Evolutionary conservation across 2,329 filamentous ascomycete species (phyloP).

Genomic region (Trichoderma sp.): DNA sequence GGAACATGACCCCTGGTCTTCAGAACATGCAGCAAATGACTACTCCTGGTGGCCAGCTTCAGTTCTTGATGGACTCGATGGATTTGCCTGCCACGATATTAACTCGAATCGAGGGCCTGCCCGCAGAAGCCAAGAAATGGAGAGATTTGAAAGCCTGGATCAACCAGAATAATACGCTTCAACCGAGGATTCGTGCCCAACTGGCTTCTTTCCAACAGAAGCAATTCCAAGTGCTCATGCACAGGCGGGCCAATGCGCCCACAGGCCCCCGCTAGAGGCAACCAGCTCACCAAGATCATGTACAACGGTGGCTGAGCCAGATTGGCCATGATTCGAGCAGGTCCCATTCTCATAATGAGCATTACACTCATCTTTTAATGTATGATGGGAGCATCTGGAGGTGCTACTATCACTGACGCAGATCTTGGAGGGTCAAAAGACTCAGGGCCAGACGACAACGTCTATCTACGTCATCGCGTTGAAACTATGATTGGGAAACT

Average conservation of each 20-base stretch:
- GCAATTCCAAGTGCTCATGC: slow-evolving; percentile 46
- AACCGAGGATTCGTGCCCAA: slow-evolving; percentile 40
- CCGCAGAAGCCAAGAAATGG: slow-evolving; percentile 55
- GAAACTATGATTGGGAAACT: too few relatives aligned
- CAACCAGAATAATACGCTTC: slow-evolving; percentile 42
- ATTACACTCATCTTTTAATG: too few relatives aligned
- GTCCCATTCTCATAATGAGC: too few relatives aligned
- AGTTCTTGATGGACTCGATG: slow-evolving; percentile 52
- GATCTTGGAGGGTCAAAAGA: too few relatives aligned
- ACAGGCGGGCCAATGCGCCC: slow-evolving; percentile 39
- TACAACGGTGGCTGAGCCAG: too few relatives aligned
- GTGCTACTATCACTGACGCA: too few relatives aligned
- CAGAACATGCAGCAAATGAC: slow-evolving; percentile 40
- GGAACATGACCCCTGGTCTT: slow-evolving; percentile 38
- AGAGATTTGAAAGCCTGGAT: slow-evolving; percentile 51
- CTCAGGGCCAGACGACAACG: too few relatives aligned
- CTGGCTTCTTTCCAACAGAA: slow-evolving; percentile 44
- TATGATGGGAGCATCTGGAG: too few relatives aligned
- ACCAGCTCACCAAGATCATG: too few relatives aligned
- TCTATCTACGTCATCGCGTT: too few relatives aligned
- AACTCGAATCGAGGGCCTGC: slow-evolving; percentile 39
- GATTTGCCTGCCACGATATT: slow-evolving; percentile 49
- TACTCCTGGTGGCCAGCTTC: slow-evolving; percentile 41
- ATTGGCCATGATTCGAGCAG: too few relatives aligned
- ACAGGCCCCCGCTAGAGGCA: too few relatives aligned